Conservation (phyloP, 2,329 filamentous ascomycete genomes). For the Beauveria caledonica region DNA sequence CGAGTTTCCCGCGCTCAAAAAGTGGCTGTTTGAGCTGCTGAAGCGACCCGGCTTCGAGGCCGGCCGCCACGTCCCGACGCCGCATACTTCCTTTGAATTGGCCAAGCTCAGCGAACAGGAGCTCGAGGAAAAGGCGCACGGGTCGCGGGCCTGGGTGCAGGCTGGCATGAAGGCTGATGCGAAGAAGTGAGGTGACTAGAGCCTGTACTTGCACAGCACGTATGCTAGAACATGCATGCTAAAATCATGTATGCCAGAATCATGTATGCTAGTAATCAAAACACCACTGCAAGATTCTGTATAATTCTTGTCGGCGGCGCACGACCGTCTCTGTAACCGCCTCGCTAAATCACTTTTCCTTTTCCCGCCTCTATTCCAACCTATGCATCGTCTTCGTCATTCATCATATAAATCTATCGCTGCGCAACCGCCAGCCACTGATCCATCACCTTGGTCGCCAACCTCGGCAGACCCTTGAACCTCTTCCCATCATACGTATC, state of each 20-base stretch:
- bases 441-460: constrained; percentile 17
- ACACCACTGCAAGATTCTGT: neutral
- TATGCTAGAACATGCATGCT: neutral
- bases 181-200: constrained; percentile 30
- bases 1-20: constrained; percentile 67
- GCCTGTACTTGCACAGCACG: neutral
- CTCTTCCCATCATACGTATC: constrained; percentile 21
- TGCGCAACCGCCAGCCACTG: constrained; percentile 20
- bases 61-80: constrained; percentile 63
- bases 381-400: neutral
- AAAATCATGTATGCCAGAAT: no score
- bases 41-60: constrained; percentile 65
- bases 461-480: constrained; percentile 19
- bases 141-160: constrained; percentile 57
- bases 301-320: neutral
- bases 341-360: neutral
- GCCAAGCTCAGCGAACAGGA: constrained; percentile 36
- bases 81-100: constrained; percentile 49
- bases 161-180: constrained; percentile 60
- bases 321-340: neutral
- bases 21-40: constrained; percentile 67
- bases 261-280: neutral
- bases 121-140: constrained; percentile 48
- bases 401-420: neutral
- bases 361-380: neutral